Evolutionary conservation across 2,329 filamentous ascomycete species (phyloP).

Genomic region (Cladobotryum protrusum): DNA sequence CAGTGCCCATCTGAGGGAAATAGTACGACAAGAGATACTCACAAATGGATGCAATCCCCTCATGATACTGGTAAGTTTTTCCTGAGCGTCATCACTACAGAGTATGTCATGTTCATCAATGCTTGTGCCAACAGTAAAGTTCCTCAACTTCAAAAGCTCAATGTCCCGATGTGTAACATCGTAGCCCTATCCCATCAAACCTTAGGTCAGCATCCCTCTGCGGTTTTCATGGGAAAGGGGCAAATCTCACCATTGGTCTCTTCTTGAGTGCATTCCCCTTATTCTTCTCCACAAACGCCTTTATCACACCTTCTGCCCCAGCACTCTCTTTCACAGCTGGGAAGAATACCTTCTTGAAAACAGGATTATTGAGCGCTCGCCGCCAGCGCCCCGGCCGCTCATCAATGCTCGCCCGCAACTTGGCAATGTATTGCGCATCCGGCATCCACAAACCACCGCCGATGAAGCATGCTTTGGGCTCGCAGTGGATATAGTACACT

Average conservation of each 20-base stretch:
- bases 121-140: conserved; percentile 66
- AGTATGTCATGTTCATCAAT: conserved; percentile 58
- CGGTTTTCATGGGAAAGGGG: background rate
- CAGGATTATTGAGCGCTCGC: conserved; percentile 53
- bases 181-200: conserved; percentile 54
- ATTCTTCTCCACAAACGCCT: conserved; percentile 66
- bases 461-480: conserved; percentile 65
- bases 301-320: conserved; percentile 48
- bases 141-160: conserved; percentile 70
- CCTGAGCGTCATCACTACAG: conserved; percentile 54
- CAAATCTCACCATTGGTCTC: conserved; percentile 65
- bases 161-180: conserved; percentile 70
- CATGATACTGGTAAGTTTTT: conserved; percentile 59
- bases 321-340: conserved; percentile 31
- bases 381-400: conserved; percentile 65
- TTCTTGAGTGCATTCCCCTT: conserved; percentile 73
- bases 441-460: conserved; percentile 81
- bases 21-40: conserved; percentile 49
- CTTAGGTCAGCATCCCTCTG: background rate
- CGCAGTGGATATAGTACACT: conserved; percentile 79
- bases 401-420: conserved; percentile 70
- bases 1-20: conserved; percentile 18
- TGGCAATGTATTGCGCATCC: conserved; percentile 57
- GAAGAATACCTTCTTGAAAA: conserved; percentile 60
- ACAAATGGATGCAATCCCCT: conserved; percentile 71